These are phyloP conservation scores for Corymbia maculata DNA, from an alignment of 345 rosid genomes.

Conservation along the genomic window DNA sequence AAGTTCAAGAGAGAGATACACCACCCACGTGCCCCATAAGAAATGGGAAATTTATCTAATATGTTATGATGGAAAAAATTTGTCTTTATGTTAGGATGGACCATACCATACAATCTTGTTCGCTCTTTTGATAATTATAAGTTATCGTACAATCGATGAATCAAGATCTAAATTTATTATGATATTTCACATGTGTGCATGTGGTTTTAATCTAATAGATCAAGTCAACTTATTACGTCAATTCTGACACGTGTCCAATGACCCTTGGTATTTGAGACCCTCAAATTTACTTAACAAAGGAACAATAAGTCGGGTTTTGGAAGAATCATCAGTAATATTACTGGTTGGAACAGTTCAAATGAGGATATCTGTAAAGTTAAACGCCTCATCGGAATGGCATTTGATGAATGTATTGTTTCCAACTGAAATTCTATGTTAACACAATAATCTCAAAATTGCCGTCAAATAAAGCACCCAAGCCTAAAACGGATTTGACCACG, in stretches of 20 bases:
- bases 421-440: too few species aligned
- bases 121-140: not conserved
- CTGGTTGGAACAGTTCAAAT: too few species aligned
- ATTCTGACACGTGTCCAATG: not conserved
- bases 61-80: too few species aligned
- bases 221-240: not conserved
- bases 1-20: constrained; percentile 5
- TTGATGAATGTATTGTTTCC: too few species aligned
- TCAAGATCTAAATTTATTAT: too few species aligned
- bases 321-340: not conserved
- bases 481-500: too few species aligned
- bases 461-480: too few species aligned
- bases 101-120: not conserved
- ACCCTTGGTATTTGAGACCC: not conserved
- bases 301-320: not conserved
- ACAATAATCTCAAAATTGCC: too few species aligned
- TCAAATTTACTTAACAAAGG: not conserved
- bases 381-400: too few species aligned
- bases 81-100: too few species aligned
- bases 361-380: too few species aligned
- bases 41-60: not conserved
- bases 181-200: not conserved
- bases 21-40: not conserved
- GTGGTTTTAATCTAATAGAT: not conserved
- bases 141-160: not conserved